Conservation (phyloP, 1,139 yeast species). For the Zygoascus sp. region DNA sequence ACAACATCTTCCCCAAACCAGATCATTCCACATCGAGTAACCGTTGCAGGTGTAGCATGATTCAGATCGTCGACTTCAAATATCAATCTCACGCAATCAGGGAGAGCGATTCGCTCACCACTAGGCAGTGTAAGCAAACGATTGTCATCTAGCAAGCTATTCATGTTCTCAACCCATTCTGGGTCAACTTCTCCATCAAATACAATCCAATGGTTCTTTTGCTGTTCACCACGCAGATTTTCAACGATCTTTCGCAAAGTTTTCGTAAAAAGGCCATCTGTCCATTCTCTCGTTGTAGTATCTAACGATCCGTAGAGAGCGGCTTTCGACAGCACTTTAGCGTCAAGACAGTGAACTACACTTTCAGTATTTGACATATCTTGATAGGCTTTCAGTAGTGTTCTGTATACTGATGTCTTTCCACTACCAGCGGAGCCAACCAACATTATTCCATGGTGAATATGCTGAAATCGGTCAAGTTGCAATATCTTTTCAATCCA, state of each 20-base stretch:
- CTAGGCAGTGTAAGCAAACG: slow-evolving; percentile 75
- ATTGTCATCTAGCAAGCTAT: slow-evolving; percentile 89
- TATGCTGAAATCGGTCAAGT: slow-evolving; percentile 55
- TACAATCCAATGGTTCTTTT: slow-evolving; percentile 66
- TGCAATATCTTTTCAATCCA: slow-evolving; percentile 62
- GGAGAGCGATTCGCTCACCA: slow-evolving; percentile 76
- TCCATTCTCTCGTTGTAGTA: slow-evolving; percentile 82
- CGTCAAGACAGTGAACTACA: slow-evolving; percentile 53
- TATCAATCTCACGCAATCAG: slow-evolving; percentile 57
- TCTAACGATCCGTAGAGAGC: slow-evolving; percentile 70
- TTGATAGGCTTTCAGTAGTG: slow-evolving; percentile 46
- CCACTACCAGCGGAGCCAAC: slow-evolving; percentile 80
- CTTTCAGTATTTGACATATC: slow-evolving; percentile 39
- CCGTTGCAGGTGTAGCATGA: slow-evolving; percentile 83
- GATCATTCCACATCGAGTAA: slow-evolving; percentile 88
- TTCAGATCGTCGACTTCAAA: slow-evolving; percentile 72
- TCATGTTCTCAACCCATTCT: slow-evolving; percentile 86
- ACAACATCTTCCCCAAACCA: slow-evolving; percentile 53
- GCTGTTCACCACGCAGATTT: slow-evolving; percentile 55
- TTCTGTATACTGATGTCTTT: slow-evolving; percentile 55
- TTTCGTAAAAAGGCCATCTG: slow-evolving; percentile 77
- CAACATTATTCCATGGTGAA: slow-evolving; percentile 76
- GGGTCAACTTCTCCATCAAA: slow-evolving; percentile 96
- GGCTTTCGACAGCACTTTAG: slow-evolving; percentile 67
- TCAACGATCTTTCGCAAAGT: slow-evolving; percentile 57